phyloP scores from a whole-genome alignment of 2,329 filamentous ascomycete species.

The Coniochaeta sp. region DNA sequence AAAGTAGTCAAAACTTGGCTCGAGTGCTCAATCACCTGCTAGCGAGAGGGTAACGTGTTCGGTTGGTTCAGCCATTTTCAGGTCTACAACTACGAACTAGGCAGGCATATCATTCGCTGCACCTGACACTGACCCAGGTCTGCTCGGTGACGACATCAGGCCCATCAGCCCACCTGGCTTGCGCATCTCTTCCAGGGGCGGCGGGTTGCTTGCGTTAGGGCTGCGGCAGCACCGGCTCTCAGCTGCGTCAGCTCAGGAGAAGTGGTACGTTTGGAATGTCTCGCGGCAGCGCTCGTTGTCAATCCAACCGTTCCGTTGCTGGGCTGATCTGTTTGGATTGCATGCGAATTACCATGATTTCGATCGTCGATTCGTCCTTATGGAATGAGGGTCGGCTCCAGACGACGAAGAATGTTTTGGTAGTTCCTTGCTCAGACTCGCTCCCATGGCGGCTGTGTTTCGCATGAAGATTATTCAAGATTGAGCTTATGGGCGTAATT shows the following conservation, averaged over 20 bases:
- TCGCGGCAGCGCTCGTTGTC: neutral
- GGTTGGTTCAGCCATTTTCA: no score
- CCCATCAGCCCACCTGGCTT: neutral
- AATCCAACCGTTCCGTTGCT: neutral
- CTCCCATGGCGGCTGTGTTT: neutral
- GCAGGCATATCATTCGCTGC: neutral
- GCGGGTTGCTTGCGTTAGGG: neutral
- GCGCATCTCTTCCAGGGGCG: neutral
- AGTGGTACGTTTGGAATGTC: no score
- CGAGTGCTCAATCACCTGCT: no score
- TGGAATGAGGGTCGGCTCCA: neutral
- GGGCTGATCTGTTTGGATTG: neutral
- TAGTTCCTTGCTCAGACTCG: neutral
- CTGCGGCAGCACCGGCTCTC: neutral
- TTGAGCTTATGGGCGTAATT: neutral
- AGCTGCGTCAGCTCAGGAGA: neutral
- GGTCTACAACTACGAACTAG: no score
- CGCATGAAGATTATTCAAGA: neutral
- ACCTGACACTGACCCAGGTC: neutral
- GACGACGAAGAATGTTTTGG: neutral
- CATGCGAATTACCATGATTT: neutral
- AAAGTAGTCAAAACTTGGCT: no score
- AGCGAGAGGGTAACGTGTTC: no score
- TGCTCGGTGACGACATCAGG: neutral
- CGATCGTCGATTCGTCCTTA: neutral